Percentiles rank a stretch among this genome's conserved stretches.
phyloP scores from a whole-genome alignment of 2,329 filamentous ascomycete species.

The Trichoderma endophyticum region DNA sequence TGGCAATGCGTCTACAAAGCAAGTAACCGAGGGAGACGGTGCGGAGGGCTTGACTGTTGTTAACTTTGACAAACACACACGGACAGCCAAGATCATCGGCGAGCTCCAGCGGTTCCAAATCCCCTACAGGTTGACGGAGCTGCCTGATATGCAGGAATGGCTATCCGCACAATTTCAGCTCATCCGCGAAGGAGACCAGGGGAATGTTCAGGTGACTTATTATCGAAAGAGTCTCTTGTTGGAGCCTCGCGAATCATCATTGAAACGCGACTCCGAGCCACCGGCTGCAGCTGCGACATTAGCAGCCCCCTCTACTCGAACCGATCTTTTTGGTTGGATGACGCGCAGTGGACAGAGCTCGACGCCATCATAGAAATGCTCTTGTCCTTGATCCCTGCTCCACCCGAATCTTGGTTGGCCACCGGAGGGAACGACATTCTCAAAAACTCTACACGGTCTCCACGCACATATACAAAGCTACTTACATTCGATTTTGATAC shows the following conservation, averaged over 20 bases:
- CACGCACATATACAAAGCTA: conserved; percentile 32
- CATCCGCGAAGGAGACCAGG: conserved; percentile 60
- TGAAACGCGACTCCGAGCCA: conserved; percentile 34
- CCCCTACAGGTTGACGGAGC: conserved; percentile 76
- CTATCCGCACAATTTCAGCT: conserved; percentile 76
- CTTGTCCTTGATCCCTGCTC: not conserved
- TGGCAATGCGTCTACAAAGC: conserved; percentile 83
- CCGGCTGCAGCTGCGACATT: conserved; percentile 31
- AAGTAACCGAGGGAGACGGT: conserved; percentile 63
- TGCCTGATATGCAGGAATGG: conserved; percentile 92
- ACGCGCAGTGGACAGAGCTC: conserved; percentile 37
- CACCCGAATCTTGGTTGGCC: not conserved
- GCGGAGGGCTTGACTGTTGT: conserved; percentile 72
- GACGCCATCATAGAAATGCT: conserved; percentile 22
- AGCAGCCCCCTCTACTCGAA: conserved; percentile 31
- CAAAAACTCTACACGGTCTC: conserved; percentile 13
- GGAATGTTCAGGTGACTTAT: conserved; percentile 59
- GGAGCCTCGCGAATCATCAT: conserved; percentile 64
- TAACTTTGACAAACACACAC: conserved; percentile 96
- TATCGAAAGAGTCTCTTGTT: conserved; percentile 83
- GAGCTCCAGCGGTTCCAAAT: conserved; percentile 96
- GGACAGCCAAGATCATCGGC: conserved; percentile 91
- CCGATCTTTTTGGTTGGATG: conserved; percentile 51
- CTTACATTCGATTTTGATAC: conserved; percentile 39
- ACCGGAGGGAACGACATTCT: not conserved